phyloP scores from a whole-genome alignment of 768 basidiomycete species.

The Fomitopsis pulvina region DNA sequence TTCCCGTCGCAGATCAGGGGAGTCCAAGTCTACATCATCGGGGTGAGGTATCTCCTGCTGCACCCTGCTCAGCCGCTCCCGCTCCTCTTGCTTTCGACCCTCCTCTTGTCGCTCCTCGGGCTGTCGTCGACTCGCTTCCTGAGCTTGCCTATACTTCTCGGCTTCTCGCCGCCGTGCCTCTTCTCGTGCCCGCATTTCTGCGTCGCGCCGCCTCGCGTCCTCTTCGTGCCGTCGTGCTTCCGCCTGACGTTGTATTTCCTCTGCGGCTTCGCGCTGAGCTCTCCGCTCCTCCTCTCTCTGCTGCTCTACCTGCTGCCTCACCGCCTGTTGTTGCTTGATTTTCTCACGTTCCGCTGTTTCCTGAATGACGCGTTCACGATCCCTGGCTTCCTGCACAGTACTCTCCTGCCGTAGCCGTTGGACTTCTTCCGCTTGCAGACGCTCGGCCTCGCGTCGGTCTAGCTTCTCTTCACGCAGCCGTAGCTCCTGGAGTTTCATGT shows the following conservation, averaged over 20 bases:
- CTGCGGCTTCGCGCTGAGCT: not conserved
- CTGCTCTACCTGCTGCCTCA: not conserved
- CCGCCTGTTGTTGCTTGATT: not conserved
- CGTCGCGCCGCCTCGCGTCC: constrained; percentile 9
- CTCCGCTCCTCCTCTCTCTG: not conserved
- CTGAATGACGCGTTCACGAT: constrained; percentile 14
- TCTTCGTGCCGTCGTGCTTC: constrained; percentile 24
- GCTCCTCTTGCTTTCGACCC: constrained; percentile 20
- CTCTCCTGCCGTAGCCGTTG: constrained; percentile 2
- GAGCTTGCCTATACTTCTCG: constrained; percentile 7
- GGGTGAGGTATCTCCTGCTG: constrained; percentile 26
- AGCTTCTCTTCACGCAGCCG: constrained; percentile 11
- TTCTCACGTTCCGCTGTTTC: not conserved
- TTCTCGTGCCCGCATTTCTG: constrained; percentile 15
- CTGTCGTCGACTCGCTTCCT: constrained; percentile 5
- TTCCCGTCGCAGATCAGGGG: constrained; percentile 24
- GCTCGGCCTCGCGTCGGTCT: constrained; percentile 7
- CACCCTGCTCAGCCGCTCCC: constrained; percentile 9
- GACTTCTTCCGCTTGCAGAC: constrained; percentile 15
- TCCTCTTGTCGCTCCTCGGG: constrained; percentile 17
- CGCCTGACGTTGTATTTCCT: constrained; percentile 7
- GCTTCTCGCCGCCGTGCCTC: constrained; percentile 24
- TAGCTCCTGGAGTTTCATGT: constrained; percentile 22
- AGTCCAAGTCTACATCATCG: constrained; percentile 7
- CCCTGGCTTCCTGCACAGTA: constrained; percentile 4